Base-by-base conservation (phyloP, 352 stramenopile species). In the Phytophthora ramorum region DNA sequence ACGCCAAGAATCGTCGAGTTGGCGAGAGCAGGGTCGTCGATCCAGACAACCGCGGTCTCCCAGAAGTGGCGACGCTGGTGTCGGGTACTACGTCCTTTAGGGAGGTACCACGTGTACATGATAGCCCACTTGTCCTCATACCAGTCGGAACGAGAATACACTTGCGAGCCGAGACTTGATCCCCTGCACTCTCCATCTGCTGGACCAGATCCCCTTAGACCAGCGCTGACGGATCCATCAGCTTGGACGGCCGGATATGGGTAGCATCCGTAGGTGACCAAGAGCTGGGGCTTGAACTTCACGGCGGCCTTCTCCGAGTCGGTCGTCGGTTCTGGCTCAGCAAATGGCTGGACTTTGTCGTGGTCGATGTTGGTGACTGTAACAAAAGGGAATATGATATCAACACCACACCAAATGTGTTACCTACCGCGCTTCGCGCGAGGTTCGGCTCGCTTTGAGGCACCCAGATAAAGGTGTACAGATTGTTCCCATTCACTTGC, bases 21-120 rank as follows among this genome's bases (percentile, higher is more conserved):
- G 1, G 45, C n/a, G 3, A 20, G 22, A 6, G 57, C 40, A 24
- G 69, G 64, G 28, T 73, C 71, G 41, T 75, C 66, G 35, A 83
- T 73, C 75, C 75, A 78, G 4, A 83, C 75, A 3, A 83, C 59
- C n/a, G 71, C 63, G 34, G 65, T 58, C 55, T 76, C 60, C 75
- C 75, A 83, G 20, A 71, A 61, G 30, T 78, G 71, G 12, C 71
- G 75, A 50, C n/a, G 37, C 14, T 41, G 22, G 24, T 50, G 44
- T n/a, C 5, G 4, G 5, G 12, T 34, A 14, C 6, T 10, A 19
- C 5, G 41, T 26, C 40, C 70, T 58, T 79, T 81, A 2, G 69
- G 69, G 37, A 80, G 69, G 53, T 80, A 80, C 72, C 68, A 80
- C 28, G 60, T 51, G 61, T 73, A 75, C 68, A 72, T 72, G 66